A percentile compares a stretch with the other conserved stretches of the same genome.
These are phyloP conservation scores for Heliamphora exappendiculata DNA, from an alignment of 148 eudicot genomes.

Conservation along the genomic window DNA sequence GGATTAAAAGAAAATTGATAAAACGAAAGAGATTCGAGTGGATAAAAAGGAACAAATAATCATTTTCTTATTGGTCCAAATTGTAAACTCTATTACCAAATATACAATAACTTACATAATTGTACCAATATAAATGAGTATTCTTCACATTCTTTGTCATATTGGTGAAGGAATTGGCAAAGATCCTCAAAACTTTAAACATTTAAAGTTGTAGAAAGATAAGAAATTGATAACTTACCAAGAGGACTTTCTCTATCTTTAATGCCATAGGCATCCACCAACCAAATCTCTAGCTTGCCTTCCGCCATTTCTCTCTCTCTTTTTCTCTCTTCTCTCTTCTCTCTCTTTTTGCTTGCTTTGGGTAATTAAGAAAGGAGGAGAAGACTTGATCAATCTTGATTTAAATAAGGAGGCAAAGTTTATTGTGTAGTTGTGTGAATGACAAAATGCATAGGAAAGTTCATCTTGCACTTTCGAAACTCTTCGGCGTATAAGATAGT, in stretches of 20 bases:
- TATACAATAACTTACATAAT: no score
- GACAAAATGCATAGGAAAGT: not conserved
- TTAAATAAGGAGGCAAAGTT: not conserved
- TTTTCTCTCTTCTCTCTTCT: constrained; percentile 2
- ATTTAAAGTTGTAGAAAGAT: not conserved
- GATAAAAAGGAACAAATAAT: no score
- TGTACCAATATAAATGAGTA: no score
- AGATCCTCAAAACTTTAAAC: not conserved
- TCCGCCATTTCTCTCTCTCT: constrained; percentile 18
- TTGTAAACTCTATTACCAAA: no score
- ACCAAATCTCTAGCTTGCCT: constrained; percentile 23
- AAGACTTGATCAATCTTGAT: not conserved
- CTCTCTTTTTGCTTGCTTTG: not conserved
- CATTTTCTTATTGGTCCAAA: no score
- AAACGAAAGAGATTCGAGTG: no score
- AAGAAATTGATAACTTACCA: constrained; percentile 1
- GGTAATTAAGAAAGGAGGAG: no score
- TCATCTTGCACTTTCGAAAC: not conserved
- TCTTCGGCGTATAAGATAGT: no score
- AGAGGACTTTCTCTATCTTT: constrained; percentile 7
- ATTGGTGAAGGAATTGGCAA: no score
- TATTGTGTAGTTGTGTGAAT: not conserved
- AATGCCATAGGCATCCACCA: constrained; percentile 22
- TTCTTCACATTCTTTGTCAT: no score
- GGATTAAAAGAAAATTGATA: no score